Evolutionary conservation across 768 basidiomycete species (phyloP), one percentile per base, ranked within the genome.

Genomic region (Pulveroboletus sp.): DNA sequence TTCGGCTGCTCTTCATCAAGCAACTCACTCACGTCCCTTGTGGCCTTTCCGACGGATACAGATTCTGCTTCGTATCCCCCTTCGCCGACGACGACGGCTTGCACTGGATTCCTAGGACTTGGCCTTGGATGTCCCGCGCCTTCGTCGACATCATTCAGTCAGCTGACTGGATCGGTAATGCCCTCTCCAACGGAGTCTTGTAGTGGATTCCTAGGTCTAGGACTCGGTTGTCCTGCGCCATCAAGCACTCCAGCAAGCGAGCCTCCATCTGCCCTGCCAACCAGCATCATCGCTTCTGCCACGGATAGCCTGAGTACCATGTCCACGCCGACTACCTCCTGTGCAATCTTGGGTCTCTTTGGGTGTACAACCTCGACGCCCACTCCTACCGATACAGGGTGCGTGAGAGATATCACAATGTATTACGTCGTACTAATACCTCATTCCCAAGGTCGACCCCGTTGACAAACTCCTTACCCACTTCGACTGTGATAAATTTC

Each of bases 401-500:
- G n/a, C 21, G 60, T 57, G 39, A 21, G 1, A 39, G 33, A 32
- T 33, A 15, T 48, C 17, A 6, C 5, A 5, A 18, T 31, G 18
- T n/a, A 14, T 39, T 45, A 4, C 30, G 14, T 27, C 8, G 7
- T 28, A 38, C 43, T 60, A 15, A 60, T 27, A 8, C 5, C 24
- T 30, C 5, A 14, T 5, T 28, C 17, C 26, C 40, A 47, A 60
- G 55, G 31, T 27, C 35, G 26, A 11, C 14, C n/a, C 15, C 8
- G 37, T 26, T 18, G 39, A 44, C 54, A 12, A 47, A 37, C 32
- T 45, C 54, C 7, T 5, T 37, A 15, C 48, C 50, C 43, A 26
- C 41, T 11, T 63, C 62, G 56, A 61, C 66, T 5, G 55, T 68
- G 12, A 69, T 71, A 33, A 62, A 52, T 33, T 68, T 71, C 46